Base-by-base conservation (phyloP, 768 basidiomycete species). In the Mycena maculata region DNA sequence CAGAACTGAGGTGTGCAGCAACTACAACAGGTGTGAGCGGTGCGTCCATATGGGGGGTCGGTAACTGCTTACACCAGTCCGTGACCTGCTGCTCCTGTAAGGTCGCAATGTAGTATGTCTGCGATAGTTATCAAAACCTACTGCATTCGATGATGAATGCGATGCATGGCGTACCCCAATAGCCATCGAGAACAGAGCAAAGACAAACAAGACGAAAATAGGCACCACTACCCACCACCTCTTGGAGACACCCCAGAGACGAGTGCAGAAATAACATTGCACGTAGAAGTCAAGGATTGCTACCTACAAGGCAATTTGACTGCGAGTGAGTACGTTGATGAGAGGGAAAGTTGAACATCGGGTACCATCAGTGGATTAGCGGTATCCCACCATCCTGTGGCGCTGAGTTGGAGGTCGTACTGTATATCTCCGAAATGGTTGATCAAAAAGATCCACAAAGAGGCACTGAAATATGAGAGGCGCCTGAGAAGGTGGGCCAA, bases 321-420 rank as follows among this genome's bases (percentile, higher is more conserved):
- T 28, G 49, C 30, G 33, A 20, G 39, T 57, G 39, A 52, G 49
- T 56, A 44, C 31, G 20, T 41, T 64, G 45, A n/a, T 39, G 28
- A 28, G 53, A 30, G 28, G 30, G 27, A 28, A 38, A 22, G 47
- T n/a, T 9, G 10, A 18, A 56, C n/a, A 33, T 50, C 23, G 0
- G 30, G 38, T 59, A 65, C 66, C 66, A 68, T 68, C n/a, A 68
- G 13, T 18, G 66, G 66, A 41, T 60, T 60, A 1, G 33, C 65
- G 11, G 58, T 55, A 48, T 66, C 45, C 65, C 65, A 66, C 65
- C 65, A 66, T 39, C 36, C 54, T 22, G 54, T 45, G 30, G 50
- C n/a, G 65, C 27, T 67, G 53, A 61, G 59, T 6, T 0, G 5
- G 42, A 63, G 23, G 53, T 25, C 62, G 15, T 27, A 36, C 45